phyloP scores from a whole-genome alignment of 768 basidiomycete genomes.

The Termitomyces sp. region DNA sequence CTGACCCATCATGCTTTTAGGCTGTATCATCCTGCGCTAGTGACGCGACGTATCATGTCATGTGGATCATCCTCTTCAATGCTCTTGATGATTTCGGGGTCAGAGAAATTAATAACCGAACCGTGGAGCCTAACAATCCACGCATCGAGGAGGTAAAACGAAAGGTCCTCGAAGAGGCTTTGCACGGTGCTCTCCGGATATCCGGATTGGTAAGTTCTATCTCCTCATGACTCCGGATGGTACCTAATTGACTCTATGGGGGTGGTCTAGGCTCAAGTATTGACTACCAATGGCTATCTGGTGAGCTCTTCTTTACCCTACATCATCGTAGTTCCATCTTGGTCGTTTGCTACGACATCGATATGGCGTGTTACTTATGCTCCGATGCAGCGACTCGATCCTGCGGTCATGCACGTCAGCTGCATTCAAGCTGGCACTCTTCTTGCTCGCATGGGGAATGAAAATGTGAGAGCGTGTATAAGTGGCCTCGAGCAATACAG shows the following conservation, averaged over 20 bases:
- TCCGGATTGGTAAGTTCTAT: conserved; percentile 68
- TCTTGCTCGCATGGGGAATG: conserved; percentile 77
- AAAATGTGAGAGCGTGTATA: conserved; percentile 82
- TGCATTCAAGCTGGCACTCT: conserved; percentile 82
- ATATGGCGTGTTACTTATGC: conserved; percentile 4
- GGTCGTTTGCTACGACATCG: neutral
- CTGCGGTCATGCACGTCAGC: conserved; percentile 86
- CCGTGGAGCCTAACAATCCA: conserved; percentile 32
- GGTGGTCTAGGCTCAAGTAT: conserved; percentile 60
- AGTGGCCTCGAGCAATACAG: conserved; percentile 86
- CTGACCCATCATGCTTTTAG: conserved; percentile 22
- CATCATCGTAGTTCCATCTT: conserved; percentile 17
- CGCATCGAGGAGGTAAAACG: conserved; percentile 63
- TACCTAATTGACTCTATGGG: conserved; percentile 2
- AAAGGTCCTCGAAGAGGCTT: conserved; percentile 75
- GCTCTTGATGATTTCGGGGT: conserved; percentile 86
- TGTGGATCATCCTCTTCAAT: conserved; percentile 84
- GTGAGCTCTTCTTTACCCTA: conserved; percentile 28
- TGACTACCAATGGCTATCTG: conserved; percentile 86
- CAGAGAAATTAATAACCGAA: conserved; percentile 59
- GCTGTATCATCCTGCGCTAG: conserved; percentile 65
- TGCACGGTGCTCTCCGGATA: conserved; percentile 84
- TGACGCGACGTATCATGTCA: conserved; percentile 86
- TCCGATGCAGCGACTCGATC: conserved; percentile 61
- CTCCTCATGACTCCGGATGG: neutral